These are phyloP conservation scores for Strigomonas culicis DNA, from an alignment of 208 protist genomes.

Conservation along the genomic window DNA sequence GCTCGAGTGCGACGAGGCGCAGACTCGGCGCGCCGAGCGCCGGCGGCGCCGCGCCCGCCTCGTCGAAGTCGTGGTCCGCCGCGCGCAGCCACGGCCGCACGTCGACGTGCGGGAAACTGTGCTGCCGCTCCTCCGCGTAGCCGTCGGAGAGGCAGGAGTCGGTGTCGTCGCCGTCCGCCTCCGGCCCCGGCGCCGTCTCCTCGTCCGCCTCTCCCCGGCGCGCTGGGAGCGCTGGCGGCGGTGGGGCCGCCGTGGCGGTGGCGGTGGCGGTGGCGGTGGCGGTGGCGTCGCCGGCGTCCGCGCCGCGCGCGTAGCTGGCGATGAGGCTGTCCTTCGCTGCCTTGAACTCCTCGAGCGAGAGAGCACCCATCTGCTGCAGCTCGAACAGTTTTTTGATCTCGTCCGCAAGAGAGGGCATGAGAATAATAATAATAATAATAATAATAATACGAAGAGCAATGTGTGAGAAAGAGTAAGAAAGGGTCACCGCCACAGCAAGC, in stretches of 20 bases:
- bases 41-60: not conserved
- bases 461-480: slow-evolving; percentile 1
- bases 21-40: slow-evolving; percentile 22
- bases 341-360: slow-evolving; percentile 82
- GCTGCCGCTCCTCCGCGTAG: slow-evolving; percentile 11
- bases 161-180: not conserved
- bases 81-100: not conserved
- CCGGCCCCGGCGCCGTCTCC: not conserved
- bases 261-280: not conserved
- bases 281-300: slow-evolving; percentile 94
- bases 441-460: no score
- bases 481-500: not conserved
- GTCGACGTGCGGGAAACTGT: slow-evolving; percentile 4
- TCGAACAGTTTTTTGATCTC: slow-evolving; percentile 56
- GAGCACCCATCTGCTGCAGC: slow-evolving; percentile 38
- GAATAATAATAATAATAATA: no score
- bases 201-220: no score
- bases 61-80: not conserved
- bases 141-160: not conserved
- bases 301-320: slow-evolving; percentile 93
- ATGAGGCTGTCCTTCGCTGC: slow-evolving; percentile 97
- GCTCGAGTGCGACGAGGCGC: no score
- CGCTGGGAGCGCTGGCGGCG: not conserved
- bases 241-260: not conserved
- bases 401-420: slow-evolving; percentile 20